Evolutionary conservation across 345 rosid species (phyloP), one percentile per base, ranked within the genome.

Genomic region (Acer negundo): DNA sequence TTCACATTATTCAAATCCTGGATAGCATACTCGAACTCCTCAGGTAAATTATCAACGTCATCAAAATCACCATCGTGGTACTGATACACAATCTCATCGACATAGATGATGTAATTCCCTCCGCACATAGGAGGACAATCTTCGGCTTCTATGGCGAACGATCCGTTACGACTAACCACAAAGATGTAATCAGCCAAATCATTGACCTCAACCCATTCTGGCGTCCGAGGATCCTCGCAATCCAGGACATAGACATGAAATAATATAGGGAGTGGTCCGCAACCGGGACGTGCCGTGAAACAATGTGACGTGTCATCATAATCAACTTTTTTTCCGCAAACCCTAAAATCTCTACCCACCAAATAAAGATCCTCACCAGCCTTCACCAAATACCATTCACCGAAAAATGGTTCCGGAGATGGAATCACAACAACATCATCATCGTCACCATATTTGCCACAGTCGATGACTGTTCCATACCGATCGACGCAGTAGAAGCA

Each of bases 41-140:
- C n/a, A 16, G 19, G 56, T 3, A 1, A 51, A 20, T 62, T 23
- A 4, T 77, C 53, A 47, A 5, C 74, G 42, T 59, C 74, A 42
- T 6, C 42, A 2, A 2, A 7, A 31, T 8, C 72, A 19, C 10
- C 51, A 17, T 38, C 13, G 2, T 35, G 2, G 23, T 66, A 22
- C 2, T 19, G 15, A 13, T 38, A 23, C 26, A 9, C 12, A 19
- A 24, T 58, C 28, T 80, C 81, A 63, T 74, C 79, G 19, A 78
- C 74, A 58, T 62, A 78, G 51, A 74, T 31, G 7, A 82, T 82
- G 49, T 58, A 72, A 62, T 82, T 82, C 38, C 74, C 74, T 70
- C 15, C 35, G 17, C 38, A 31, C 38, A 31, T 31, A 8, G 28
- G 1, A 20, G 19, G 26, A 47, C 22, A 78, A 11, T 42, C 9